Percentiles rank a stretch among this genome's conserved stretches.
Evolutionary conservation across 2,329 filamentous ascomycete genomes (phyloP).

Genomic region (Paracamarosporium sp.): DNA sequence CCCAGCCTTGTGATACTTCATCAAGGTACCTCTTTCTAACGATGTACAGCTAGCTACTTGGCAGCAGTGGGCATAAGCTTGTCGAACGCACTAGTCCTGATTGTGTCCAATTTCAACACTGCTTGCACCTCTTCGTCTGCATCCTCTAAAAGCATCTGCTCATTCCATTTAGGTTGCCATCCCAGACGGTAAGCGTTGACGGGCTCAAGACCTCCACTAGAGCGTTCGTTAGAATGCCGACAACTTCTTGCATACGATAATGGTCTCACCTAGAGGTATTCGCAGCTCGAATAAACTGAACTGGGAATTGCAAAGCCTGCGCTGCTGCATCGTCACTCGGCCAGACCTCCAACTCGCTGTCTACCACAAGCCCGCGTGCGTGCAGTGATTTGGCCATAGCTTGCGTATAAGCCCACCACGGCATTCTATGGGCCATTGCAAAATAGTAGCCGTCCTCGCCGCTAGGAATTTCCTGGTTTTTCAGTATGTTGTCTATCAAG

Average conservation of each 20-base stretch:
- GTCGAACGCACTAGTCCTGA: slow-evolving; percentile 12
- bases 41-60: neutral
- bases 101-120: slow-evolving; percentile 13
- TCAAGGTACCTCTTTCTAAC: neutral
- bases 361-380: slow-evolving; percentile 15
- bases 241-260: neutral
- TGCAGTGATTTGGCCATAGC: slow-evolving; percentile 11
- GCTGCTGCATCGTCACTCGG: slow-evolving; percentile 18
- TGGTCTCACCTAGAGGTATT: slow-evolving; percentile 9
- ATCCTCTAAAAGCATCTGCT: slow-evolving; percentile 13
- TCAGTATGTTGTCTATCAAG: slow-evolving; percentile 8
- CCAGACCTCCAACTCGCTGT: slow-evolving; percentile 8
- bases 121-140: slow-evolving; percentile 18
- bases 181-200: slow-evolving; percentile 14
- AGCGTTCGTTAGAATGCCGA: no score
- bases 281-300: slow-evolving; percentile 11
- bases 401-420: slow-evolving; percentile 12
- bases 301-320: slow-evolving; percentile 10
- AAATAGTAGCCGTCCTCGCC: slow-evolving; percentile 18
- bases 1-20: neutral
- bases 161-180: slow-evolving; percentile 21
- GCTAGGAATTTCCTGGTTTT: slow-evolving; percentile 7
- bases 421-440: slow-evolving; percentile 6
- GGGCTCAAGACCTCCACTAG: slow-evolving; percentile 16
- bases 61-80: neutral